Evolutionary conservation across 164 flowering plant genomes (phyloP).

Genomic region (Kalanchoe fedtschenkoi): DNA sequence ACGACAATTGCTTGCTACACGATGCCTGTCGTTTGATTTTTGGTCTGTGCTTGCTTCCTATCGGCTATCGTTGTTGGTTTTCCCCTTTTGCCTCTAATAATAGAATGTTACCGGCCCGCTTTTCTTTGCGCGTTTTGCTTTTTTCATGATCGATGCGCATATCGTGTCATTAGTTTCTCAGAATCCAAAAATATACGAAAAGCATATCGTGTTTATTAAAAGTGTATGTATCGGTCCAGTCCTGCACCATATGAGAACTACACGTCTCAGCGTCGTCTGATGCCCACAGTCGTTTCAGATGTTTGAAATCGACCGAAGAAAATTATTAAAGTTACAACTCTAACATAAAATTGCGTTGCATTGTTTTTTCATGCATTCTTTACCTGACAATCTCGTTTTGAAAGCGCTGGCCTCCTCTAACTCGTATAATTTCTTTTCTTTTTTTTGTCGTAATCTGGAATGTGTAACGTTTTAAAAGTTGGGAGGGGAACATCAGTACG

Average conservation of each 20-base stretch:
- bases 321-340: no score
- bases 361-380: not conserved
- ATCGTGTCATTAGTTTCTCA: not conserved
- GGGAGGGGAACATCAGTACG: not conserved
- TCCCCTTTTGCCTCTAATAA: not conserved
- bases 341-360: no score
- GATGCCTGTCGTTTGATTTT: not conserved
- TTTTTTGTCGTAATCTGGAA: not conserved
- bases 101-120: constrained; percentile 5
- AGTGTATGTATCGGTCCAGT: not conserved
- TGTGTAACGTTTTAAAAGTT: not conserved
- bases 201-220: not conserved
- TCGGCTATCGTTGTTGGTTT: not conserved
- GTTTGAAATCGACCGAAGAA: no score
- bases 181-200: constrained; percentile 1
- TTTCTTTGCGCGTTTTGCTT: not conserved
- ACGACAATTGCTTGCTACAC: not conserved
- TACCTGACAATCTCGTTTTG: no score
- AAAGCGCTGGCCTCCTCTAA: no score
- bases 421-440: not conserved
- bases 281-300: not conserved
- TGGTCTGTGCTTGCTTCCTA: not conserved
- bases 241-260: not conserved
- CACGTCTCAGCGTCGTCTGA: not conserved
- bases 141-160: not conserved